A percentile compares a stretch with the other conserved stretches of the same genome.
phyloP scores from a whole-genome alignment of 1,284 basidiomycete species.

The Boletellus deceptivus region DNA sequence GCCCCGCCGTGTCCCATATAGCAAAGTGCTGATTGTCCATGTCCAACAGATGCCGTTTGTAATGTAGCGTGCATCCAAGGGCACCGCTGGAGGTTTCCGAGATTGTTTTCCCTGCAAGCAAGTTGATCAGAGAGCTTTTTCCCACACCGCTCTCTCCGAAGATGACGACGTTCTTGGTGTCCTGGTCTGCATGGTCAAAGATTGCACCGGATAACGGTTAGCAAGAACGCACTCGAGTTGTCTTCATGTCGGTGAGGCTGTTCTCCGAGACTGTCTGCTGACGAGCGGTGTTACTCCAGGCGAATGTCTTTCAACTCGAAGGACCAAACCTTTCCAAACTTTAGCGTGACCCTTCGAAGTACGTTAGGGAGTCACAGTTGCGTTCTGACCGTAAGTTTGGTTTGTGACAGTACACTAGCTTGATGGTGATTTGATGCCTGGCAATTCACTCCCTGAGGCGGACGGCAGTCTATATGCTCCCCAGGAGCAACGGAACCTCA shows the following conservation, averaged over 20 bases:
- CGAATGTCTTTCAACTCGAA: background rate
- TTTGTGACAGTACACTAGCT: background rate
- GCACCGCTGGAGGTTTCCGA: slow-evolving; percentile 25
- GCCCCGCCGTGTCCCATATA: slow-evolving; percentile 31
- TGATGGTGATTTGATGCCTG: slow-evolving; percentile 4
- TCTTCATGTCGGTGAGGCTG: background rate
- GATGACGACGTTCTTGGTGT: slow-evolving; percentile 23
- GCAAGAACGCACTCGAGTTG: slow-evolving; percentile 11
- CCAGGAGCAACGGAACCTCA: slow-evolving; percentile 3
- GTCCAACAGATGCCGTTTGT: slow-evolving; percentile 13
- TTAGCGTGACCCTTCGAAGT: slow-evolving; percentile 3
- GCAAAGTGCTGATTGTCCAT: slow-evolving; percentile 11
- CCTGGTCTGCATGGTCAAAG: slow-evolving; percentile 9
- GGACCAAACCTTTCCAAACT: slow-evolving; percentile 14
- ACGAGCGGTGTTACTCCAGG: slow-evolving; percentile 9
- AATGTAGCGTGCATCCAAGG: slow-evolving; percentile 25
- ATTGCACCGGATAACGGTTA: background rate
- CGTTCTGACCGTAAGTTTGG: background rate
- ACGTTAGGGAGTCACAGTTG: slow-evolving; percentile 3
- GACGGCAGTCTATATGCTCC: slow-evolving; percentile 17
- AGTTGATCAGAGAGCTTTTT: slow-evolving; percentile 29
- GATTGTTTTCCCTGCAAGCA: slow-evolving; percentile 18
- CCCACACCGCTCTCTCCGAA: slow-evolving; percentile 32
- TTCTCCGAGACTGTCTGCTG: slow-evolving; percentile 11
- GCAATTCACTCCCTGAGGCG: background rate